These are phyloP conservation scores for Lactuca sativa DNA, from an alignment of 129 eudicot species.

Conservation along the genomic window DNA sequence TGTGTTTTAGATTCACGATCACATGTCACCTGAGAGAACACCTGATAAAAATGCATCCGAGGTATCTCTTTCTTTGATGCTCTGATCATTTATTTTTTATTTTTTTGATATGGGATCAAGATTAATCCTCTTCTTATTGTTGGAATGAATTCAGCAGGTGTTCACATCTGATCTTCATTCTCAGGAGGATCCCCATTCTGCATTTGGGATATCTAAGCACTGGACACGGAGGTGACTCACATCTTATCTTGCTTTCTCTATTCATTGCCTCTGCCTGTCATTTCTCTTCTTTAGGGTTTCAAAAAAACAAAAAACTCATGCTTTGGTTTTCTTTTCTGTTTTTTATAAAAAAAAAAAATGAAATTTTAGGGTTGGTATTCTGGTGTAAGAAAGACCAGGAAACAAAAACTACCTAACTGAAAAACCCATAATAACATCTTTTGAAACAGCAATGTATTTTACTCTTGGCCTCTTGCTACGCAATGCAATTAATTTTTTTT, in stretches of 20 bases:
- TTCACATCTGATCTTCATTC: conserved; percentile 42
- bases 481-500: no score
- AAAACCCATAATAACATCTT: no score
- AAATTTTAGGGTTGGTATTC: background rate
- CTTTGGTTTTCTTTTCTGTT: no score
- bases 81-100: conserved; percentile 6
- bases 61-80: conserved; percentile 27
- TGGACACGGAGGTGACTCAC: conserved; percentile 64
- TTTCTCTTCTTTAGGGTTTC: no score
- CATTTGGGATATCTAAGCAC: conserved; percentile 54
- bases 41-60: conserved; percentile 58
- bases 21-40: conserved; percentile 51
- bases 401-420: no score
- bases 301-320: no score
- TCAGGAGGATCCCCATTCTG: conserved; percentile 45
- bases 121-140: conserved; percentile 22
- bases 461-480: no score
- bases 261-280: background rate
- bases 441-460: no score
- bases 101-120: background rate
- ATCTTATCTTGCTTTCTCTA: conserved; percentile 12
- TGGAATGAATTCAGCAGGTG: conserved; percentile 38
- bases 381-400: no score
- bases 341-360: no score
- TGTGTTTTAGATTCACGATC: conserved; percentile 62